A percentile compares a stretch with the other conserved stretches of the same genome.
Conservation (phyloP, 371 early-diverging fungal species). For the Parasitella parasitica region DNA sequence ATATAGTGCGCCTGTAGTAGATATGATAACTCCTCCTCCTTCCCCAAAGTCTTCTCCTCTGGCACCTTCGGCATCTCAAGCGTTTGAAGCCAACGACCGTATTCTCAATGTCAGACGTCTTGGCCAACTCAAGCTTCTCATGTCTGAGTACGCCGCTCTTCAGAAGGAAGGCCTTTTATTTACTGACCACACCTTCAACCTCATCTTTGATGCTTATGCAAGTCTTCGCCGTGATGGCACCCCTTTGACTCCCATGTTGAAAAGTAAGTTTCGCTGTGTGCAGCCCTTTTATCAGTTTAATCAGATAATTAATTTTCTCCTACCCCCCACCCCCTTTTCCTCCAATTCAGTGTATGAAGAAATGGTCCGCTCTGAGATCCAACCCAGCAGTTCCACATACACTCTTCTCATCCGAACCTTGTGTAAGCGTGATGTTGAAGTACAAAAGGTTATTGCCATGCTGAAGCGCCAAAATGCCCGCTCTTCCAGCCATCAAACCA, state of each 20-base stretch:
- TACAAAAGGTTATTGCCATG: conserved; percentile 49
- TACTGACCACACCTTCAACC: conserved; percentile 40
- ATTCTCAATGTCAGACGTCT: conserved; percentile 35
- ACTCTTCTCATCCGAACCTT: conserved; percentile 41
- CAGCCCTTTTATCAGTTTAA: not conserved
- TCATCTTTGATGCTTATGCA: conserved; percentile 43
- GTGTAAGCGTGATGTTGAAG: conserved; percentile 53
- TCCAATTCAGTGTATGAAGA: conserved; percentile 45
- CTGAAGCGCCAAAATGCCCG: conserved; percentile 40
- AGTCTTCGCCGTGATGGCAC: conserved; percentile 38
- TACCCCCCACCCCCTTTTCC: too few relatives aligned
- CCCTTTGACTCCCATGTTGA: conserved; percentile 34
- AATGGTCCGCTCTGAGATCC: conserved; percentile 39
- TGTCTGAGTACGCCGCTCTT: conserved; percentile 32
- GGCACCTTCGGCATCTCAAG: not conserved
- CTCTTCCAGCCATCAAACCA: conserved; percentile 8
- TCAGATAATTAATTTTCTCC: not conserved
- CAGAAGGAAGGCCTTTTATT: conserved; percentile 33
- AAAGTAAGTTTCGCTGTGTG: conserved; percentile 25
- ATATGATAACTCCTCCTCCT: conserved; percentile 33
- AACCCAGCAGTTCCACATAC: conserved; percentile 44
- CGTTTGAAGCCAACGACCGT: conserved; percentile 30
- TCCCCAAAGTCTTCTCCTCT: conserved; percentile 26
- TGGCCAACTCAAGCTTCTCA: conserved; percentile 33
- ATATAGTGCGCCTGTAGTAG: conserved; percentile 8